Base-by-base conservation (phyloP, 352 stramenopile genomes). In the Globisporangium megalacanthum region DNA sequence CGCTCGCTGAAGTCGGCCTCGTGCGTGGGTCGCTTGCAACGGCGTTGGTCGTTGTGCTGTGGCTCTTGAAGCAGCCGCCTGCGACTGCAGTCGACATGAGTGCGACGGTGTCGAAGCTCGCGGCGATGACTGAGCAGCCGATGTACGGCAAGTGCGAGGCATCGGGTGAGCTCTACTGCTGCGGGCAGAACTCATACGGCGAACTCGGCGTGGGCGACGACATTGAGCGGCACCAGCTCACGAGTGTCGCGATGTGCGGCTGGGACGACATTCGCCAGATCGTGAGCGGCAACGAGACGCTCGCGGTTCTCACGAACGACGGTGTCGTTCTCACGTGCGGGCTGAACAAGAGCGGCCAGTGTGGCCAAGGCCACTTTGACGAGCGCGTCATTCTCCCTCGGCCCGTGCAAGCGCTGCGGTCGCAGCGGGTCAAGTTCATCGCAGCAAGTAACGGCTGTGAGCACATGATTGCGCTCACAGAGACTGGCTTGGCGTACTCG, bases 361-460 rank as follows among this genome's bases (percentile, higher is more conserved):
- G 86, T 22, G 86, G 86, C 9, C 86, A 96, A 7, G 86, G 86
- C 1, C 79, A 94, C 61, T 93, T 92, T 64, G 84, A 95, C 56
- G 84, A 95, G 44, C 71, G 86, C 35, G 83, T 95, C 8, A 92
- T 94, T 80, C 72, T 92, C 29, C 75, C 91, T 6, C 72, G 84
- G 8, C 84, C 85, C 13, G 75, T 95, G 9, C 76, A 91, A 56
- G 78, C 83, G 33, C 56, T 95, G 41, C 79, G 84, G 9, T 91
- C 82, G 8, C 82, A 94, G 54, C 70, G 72, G 46, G 70, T 95
- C 45, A 89, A 88, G 44, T 87, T 79, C 52, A 79, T 94, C 54
- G 82, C 84, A n/a, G 85, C 86, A 2, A 92, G 81, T 65, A 96
- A 96, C 44, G 86, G 86, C 35, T 96, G 86, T 35, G 86, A 96